Evolutionary conservation across 83 land plant genomes (phyloP).

Genomic region (Isoetes engelmannii): DNA sequence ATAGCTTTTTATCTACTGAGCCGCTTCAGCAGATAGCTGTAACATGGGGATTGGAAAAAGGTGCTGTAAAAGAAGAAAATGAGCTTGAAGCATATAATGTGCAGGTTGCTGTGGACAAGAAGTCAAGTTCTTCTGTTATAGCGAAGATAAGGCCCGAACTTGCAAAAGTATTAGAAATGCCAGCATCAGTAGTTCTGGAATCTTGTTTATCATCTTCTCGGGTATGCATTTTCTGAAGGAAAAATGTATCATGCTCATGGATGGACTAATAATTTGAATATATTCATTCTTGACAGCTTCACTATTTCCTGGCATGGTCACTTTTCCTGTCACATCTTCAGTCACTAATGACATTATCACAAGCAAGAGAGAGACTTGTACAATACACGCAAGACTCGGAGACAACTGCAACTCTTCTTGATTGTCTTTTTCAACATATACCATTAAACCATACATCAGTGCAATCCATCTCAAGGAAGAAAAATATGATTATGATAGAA

Average conservation of each 20-base stretch:
- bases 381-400: constrained; percentile 60
- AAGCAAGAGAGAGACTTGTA: constrained; percentile 58
- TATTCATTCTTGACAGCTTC: constrained; percentile 54
- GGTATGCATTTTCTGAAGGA: constrained; percentile 35
- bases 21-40: constrained; percentile 50
- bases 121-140: constrained; percentile 35
- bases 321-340: constrained; percentile 58
- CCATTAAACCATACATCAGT: constrained; percentile 38
- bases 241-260: neutral
- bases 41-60: constrained; percentile 23
- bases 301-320: constrained; percentile 79
- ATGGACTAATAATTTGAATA: neutral
- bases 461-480: constrained; percentile 36
- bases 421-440: constrained; percentile 77
- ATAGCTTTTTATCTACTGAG: constrained; percentile 51
- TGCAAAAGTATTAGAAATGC: constrained; percentile 47
- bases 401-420: constrained; percentile 46
- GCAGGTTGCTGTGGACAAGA: constrained; percentile 9
- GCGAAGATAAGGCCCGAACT: constrained; percentile 61
- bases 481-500: constrained; percentile 33
- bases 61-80: constrained; percentile 11
- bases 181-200: constrained; percentile 35
- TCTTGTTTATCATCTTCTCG: constrained; percentile 47
- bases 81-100: constrained; percentile 21
- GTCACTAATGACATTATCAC: constrained; percentile 44